phyloP scores from a whole-genome alignment of 768 basidiomycete genomes.

The Phaeotremella fagi region DNA sequence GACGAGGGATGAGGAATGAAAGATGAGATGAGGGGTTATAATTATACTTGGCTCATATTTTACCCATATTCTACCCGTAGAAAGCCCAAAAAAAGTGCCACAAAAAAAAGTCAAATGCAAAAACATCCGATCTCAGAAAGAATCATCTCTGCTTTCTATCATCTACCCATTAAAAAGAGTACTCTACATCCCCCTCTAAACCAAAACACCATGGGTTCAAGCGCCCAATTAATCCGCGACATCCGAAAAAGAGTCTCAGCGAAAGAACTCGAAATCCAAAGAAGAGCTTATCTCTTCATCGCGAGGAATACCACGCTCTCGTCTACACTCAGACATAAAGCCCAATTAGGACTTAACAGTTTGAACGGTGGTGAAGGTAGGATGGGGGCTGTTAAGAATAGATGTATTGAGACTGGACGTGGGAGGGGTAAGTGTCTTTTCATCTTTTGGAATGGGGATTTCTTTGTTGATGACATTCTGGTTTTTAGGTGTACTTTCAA shows the following conservation, averaged over 20 bases:
- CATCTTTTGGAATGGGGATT: neutral
- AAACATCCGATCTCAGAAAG: too few species aligned
- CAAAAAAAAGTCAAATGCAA: too few species aligned
- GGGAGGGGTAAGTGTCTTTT: conserved; percentile 60
- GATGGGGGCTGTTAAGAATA: conserved; percentile 81
- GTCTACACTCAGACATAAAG: conserved; percentile 82
- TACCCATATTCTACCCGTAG: too few species aligned
- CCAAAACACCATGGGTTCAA: conserved; percentile 20
- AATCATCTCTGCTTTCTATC: too few species aligned
- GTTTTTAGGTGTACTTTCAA: conserved; percentile 62
- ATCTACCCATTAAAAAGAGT: too few species aligned
- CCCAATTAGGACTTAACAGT: conserved; percentile 85
- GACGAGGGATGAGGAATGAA: too few species aligned
- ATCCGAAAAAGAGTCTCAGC: conserved; percentile 37
- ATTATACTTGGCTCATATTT: too few species aligned
- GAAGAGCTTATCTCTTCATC: conserved; percentile 86
- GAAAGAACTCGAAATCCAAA: conserved; percentile 65
- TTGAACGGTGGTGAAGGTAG: conserved; percentile 71
- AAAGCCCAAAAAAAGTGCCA: too few species aligned
- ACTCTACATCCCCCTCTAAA: too few species aligned
- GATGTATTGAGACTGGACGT: conserved; percentile 77
- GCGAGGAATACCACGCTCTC: conserved; percentile 88
- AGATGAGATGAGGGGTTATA: too few species aligned
- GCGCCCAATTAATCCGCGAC: conserved; percentile 40
- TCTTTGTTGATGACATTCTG: conserved; percentile 1